phyloP scores from a whole-genome alignment of 257 asterid genomes.

The Salvia hispanica region DNA sequence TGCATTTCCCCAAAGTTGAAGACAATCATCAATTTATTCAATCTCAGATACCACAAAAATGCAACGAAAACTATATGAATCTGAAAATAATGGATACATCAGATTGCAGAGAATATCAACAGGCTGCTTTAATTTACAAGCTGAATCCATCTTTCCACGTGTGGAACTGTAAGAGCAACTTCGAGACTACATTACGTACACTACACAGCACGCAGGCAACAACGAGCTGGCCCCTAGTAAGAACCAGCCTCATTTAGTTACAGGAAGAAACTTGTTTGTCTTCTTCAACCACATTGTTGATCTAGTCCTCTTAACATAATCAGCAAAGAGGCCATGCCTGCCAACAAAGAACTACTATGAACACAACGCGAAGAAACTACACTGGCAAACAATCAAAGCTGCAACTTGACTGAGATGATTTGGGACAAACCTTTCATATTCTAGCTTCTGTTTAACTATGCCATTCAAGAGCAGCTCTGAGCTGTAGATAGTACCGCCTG shows the following conservation, averaged over 20 bases:
- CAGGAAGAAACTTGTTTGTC: constrained; percentile 46
- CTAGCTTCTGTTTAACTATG: constrained; percentile 90
- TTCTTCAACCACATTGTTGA: constrained; percentile 75
- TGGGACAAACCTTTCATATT: constrained; percentile 69
- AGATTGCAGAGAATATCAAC: no score
- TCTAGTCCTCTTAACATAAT: constrained; percentile 72
- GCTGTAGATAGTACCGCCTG: constrained; percentile 82
- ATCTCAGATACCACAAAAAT: no score
- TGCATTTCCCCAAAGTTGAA: no score
- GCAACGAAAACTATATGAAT: no score
- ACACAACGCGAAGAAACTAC: neutral
- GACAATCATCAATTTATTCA: no score
- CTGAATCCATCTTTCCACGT: no score
- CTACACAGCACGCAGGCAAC: neutral
- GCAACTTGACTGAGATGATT: neutral
- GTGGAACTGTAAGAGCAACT: neutral
- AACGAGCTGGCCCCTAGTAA: neutral
- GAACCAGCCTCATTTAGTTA: constrained; percentile 34
- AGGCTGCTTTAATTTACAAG: no score
- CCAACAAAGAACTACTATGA: constrained; percentile 17
- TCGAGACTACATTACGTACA: constrained; percentile 10
- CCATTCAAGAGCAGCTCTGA: constrained; percentile 94
- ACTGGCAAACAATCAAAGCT: neutral
- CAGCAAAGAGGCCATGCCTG: constrained; percentile 78
- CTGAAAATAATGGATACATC: no score